These are phyloP conservation scores for Trichosporon coremiiforme DNA, from an alignment of 1,284 basidiomycete genomes.

Conservation along the genomic window DNA sequence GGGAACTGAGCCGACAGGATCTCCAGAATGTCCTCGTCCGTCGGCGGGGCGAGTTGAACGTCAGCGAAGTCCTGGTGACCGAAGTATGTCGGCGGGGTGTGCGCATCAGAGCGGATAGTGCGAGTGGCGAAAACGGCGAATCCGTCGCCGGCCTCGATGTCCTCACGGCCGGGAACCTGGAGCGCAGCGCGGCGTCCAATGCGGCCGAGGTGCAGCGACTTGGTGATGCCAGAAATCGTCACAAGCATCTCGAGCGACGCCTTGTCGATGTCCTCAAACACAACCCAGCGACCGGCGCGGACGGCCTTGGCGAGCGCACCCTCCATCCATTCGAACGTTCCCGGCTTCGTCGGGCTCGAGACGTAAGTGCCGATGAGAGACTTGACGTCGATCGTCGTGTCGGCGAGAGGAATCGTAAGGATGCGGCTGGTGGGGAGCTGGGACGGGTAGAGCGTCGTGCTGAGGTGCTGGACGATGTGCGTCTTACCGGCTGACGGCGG, in stretches of 20 bases:
- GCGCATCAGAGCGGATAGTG: conserved; percentile 60
- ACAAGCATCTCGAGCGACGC: conserved; percentile 84
- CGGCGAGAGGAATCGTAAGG: conserved; percentile 85
- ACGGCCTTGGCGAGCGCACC: conserved; percentile 90
- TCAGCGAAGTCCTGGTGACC: conserved; percentile 80
- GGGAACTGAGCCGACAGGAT: conserved; percentile 72
- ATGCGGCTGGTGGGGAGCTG: conserved; percentile 63
- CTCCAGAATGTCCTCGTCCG: conserved; percentile 65
- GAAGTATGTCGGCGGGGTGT: conserved; percentile 66
- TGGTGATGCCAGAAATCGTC: conserved; percentile 76
- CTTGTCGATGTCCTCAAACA: conserved; percentile 90
- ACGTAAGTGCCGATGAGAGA: conserved; percentile 91
- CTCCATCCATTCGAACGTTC: conserved; percentile 95
- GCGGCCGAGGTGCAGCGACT: conserved; percentile 68
- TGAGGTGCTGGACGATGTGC: conserved; percentile 76
- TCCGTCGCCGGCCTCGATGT: conserved; percentile 68
- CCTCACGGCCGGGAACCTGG: conserved; percentile 68
- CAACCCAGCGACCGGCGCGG: conserved; percentile 87
- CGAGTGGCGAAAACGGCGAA: conserved; percentile 82
- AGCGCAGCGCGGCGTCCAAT: conserved; percentile 69
- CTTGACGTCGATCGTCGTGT: conserved; percentile 92
- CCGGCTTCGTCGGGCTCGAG: conserved; percentile 80
- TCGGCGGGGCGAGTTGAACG: conserved; percentile 66
- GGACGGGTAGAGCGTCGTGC: conserved; percentile 61
- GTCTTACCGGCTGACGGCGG: conserved; percentile 89